A percentile compares a stretch with the other conserved stretches of the same genome.
Conservation (phyloP, 495 filamentous ascomycete species). For the Hapsidospora chrysogenum region DNA sequence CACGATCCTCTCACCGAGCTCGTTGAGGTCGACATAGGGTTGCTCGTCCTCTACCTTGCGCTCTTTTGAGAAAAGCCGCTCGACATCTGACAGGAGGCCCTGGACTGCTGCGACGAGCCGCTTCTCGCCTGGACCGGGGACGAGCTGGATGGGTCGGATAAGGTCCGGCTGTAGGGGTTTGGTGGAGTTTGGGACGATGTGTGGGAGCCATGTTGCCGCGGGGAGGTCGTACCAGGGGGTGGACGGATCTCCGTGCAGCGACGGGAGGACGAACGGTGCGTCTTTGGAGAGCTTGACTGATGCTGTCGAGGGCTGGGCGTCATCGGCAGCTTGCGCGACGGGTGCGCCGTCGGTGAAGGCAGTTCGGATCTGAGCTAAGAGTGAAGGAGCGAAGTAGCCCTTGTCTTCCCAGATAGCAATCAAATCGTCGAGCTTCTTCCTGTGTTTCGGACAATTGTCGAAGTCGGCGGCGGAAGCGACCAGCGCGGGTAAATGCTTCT, state of each 20-base stretch:
- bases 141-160: conserved; percentile 59
- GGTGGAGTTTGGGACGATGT: conserved; percentile 60
- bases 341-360: conserved; percentile 30
- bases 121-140: conserved; percentile 54
- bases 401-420: conserved; percentile 59
- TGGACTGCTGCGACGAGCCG: conserved; percentile 49
- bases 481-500: conserved; percentile 43
- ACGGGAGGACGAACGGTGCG: conserved; percentile 52
- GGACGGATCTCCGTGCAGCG: conserved; percentile 58
- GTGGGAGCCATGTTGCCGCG: conserved; percentile 64
- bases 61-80: conserved; percentile 39
- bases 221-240: conserved; percentile 74
- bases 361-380: conserved; percentile 42
- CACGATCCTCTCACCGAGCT: conserved; percentile 52
- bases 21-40: conserved; percentile 40
- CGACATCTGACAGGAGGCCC: conserved; percentile 47
- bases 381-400: conserved; percentile 43
- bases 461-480: conserved; percentile 46
- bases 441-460: conserved; percentile 46
- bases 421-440: conserved; percentile 44
- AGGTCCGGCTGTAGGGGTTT: conserved; percentile 52
- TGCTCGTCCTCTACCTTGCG: conserved; percentile 14
- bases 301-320: conserved; percentile 3
- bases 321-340: conserved; percentile 1
- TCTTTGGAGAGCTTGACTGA: conserved; percentile 25